Evolutionary conservation across 169 alveolate genomes (phyloP), one percentile per base, ranked within the genome.

Genomic region (Toxoplasma gondii): DNA sequence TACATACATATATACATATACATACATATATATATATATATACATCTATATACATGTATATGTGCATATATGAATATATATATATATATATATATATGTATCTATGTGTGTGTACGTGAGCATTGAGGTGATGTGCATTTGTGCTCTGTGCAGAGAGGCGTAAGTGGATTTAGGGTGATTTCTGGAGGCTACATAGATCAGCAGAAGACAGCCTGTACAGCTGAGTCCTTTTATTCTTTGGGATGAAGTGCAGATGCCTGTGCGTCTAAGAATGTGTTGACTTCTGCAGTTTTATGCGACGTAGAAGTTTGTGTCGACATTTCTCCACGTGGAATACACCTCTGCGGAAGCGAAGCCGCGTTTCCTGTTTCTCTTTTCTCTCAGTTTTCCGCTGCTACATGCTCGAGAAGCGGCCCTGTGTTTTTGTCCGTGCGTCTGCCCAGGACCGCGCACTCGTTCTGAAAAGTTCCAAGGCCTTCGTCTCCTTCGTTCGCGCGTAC

Each of bases 401-500:
- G 44, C 58, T 12, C 17, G 27, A 5, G 58, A 9, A 34, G 45
- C 10, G 70, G 38, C 39, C 27, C 10, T 83, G 91, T 36, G 1
- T 39, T 16, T 83, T 41, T 1, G 7, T 36, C n/a, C 36, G 81
- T 74, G 49, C 49, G 92, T n/a, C 16, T 67, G 4, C 58, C 22
- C 69, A 84, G 93, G 99, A 98, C 92, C 97, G 97, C 91, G 98
- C 97, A 92, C 93, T 97, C 69, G 95, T 97, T 80, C 98, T 97
- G 95, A 98, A 97, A 96, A 98, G 99, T 29, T 96, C 98, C 88
- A 94, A 95, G 92, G 99, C 99, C 38, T 99, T 99, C 94, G 98
- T 98, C n/a, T 97, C 99, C 44, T 98, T 96, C 96, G 97, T 99
- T 38, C 94, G 99, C 84, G 98, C 98, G 82, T 98, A 99, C 96